A percentile compares a stretch with the other conserved stretches of the same genome.
These are phyloP conservation scores for Kodamaea derodonti DNA, from an alignment of 1,139 yeast species.

Conservation along the genomic window DNA sequence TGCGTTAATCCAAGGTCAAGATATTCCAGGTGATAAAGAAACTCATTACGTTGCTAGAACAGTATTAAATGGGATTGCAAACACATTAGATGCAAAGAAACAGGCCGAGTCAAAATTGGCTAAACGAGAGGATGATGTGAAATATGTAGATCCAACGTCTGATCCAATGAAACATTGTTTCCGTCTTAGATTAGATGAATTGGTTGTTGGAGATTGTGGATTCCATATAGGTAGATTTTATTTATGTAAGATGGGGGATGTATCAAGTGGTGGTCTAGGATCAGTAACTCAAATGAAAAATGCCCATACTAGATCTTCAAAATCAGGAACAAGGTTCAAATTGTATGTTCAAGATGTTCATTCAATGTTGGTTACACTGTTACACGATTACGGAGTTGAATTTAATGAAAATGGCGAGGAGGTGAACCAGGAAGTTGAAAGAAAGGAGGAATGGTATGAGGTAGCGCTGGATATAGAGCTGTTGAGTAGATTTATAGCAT, in stretches of 20 bases:
- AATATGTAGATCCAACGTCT: constrained; percentile 41
- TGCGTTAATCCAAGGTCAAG: constrained; percentile 30
- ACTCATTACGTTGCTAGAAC: constrained; percentile 42
- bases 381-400: constrained; percentile 32
- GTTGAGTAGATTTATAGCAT: constrained; percentile 28
- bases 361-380: constrained; percentile 27
- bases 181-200: constrained; percentile 35
- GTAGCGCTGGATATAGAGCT: constrained; percentile 36
- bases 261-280: constrained; percentile 36
- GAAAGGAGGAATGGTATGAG: constrained; percentile 34
- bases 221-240: constrained; percentile 44
- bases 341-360: constrained; percentile 51
- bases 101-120: constrained; percentile 31
- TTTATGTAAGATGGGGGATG: constrained; percentile 40
- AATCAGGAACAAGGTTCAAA: constrained; percentile 36
- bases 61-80: constrained; percentile 33
- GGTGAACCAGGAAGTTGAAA: constrained; percentile 8
- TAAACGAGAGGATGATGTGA: constrained; percentile 28
- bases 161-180: constrained; percentile 39
- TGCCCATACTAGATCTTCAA: constrained; percentile 13
- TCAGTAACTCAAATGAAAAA: constrained; percentile 32
- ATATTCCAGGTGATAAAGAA: constrained; percentile 43
- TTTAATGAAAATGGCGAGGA: constrained; percentile 32
- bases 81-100: constrained; percentile 27
- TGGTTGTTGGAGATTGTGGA: constrained; percentile 46